phyloP scores from a whole-genome alignment of 2,329 filamentous ascomycete species.

The Ophiostoma quercus region DNA sequence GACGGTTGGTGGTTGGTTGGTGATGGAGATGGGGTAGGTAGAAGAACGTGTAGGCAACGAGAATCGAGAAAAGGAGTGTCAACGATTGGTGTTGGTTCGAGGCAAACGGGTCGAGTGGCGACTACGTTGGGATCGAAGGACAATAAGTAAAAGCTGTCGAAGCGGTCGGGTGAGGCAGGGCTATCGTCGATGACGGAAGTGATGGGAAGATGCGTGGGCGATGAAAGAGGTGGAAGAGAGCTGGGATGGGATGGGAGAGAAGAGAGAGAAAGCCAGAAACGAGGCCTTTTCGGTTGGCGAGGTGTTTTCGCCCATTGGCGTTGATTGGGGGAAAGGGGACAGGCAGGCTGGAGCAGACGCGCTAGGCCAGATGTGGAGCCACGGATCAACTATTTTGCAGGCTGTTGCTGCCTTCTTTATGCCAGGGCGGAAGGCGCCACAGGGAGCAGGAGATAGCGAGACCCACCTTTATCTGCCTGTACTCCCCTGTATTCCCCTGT shows the following conservation, averaged over 20 bases:
- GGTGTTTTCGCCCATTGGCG: constrained; percentile 35
- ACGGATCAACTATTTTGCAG: constrained; percentile 25
- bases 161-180: constrained; percentile 14
- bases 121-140: background rate
- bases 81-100: constrained; percentile 16
- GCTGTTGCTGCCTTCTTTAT: constrained; percentile 9
- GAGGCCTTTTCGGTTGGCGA: constrained; percentile 31
- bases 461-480: background rate
- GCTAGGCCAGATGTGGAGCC: constrained; percentile 13
- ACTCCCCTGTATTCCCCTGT: background rate
- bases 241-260: constrained; percentile 16
- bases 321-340: constrained; percentile 28
- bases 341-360: constrained; percentile 15
- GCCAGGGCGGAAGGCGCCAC: constrained; percentile 4
- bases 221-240: constrained; percentile 21
- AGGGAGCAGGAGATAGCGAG: background rate
- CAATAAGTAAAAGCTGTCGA: constrained; percentile 19
- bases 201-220: constrained; percentile 22
- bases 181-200: constrained; percentile 22
- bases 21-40: background rate
- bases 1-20: constrained; percentile 19
- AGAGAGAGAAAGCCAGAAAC: constrained; percentile 24
- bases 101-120: constrained; percentile 10
- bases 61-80: constrained; percentile 15
- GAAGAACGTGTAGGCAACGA: background rate